phyloP scores from a whole-genome alignment of 805 yeast species.

The Metschnikowia cubensis region DNA sequence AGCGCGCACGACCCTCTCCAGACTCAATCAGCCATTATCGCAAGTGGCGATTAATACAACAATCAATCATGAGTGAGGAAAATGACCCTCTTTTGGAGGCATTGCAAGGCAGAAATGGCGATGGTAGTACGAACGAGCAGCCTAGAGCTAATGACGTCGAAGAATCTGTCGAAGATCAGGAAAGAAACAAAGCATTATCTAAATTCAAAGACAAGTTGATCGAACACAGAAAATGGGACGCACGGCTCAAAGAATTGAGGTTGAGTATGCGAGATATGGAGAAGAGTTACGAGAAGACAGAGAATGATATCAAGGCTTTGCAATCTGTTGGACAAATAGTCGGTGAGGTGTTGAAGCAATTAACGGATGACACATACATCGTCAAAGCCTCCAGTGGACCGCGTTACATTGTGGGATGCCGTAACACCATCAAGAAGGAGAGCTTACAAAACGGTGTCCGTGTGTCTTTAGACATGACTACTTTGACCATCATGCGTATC shows the following conservation, averaged over 20 bases:
- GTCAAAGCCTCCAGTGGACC: conserved; percentile 98
- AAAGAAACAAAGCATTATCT: conserved; percentile 70
- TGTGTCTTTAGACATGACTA: conserved; percentile 96
- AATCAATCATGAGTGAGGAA: conserved; percentile 50
- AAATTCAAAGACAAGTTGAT: conserved; percentile 80
- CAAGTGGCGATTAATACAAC: conserved; percentile 10
- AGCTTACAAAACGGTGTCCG: conserved; percentile 88
- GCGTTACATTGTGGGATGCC: conserved; percentile 94
- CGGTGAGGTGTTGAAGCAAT: conserved; percentile 93
- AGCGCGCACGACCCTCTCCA: conserved; percentile 5
- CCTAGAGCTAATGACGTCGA: conserved; percentile 21
- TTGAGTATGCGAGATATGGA: conserved; percentile 80
- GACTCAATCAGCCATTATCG: conserved; percentile 4
- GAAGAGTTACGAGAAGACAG: conserved; percentile 84
- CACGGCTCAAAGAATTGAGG: conserved; percentile 79
- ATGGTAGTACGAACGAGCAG: conserved; percentile 16
- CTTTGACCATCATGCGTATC: conserved; percentile 94
- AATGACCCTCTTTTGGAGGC: conserved; percentile 77
- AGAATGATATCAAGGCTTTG: conserved; percentile 92
- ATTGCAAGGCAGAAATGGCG: conserved; percentile 38
- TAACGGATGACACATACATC: conserved; percentile 90
- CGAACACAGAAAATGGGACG: conserved; percentile 94
- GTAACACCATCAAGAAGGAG: conserved; percentile 84
- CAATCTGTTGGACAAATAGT: conserved; percentile 97
- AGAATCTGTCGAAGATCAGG: conserved; percentile 48